phyloP scores from a whole-genome alignment of 805 yeast species.

The Diddensiella transvaalensis region DNA sequence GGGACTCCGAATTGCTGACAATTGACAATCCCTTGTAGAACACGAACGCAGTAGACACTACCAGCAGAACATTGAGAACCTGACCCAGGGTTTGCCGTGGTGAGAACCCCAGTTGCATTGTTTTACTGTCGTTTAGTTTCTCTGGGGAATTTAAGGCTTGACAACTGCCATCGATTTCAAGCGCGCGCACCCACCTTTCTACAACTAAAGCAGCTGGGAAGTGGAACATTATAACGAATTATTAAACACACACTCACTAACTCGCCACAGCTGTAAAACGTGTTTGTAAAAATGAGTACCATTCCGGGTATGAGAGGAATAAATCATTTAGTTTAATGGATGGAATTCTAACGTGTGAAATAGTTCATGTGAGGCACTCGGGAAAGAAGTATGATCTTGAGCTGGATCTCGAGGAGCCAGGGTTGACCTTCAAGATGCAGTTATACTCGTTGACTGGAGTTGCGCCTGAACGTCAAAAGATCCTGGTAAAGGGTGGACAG shows the following conservation, averaged over 20 bases:
- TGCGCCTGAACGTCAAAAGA: slow-evolving; percentile 87
- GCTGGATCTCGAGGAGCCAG: slow-evolving; percentile 53
- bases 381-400: slow-evolving; percentile 62
- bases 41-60: slow-evolving; percentile 84
- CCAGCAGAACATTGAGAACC: slow-evolving; percentile 68
- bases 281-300: slow-evolving; percentile 3
- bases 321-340: not conserved
- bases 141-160: too few species aligned
- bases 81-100: slow-evolving; percentile 37
- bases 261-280: too few species aligned
- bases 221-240: too few species aligned
- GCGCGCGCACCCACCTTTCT: too few species aligned
- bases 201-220: too few species aligned
- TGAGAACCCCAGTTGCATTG: slow-evolving; percentile 15
- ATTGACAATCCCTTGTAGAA: slow-evolving; percentile 83
- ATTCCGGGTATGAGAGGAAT: slow-evolving; percentile 10
- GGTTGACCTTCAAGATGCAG: slow-evolving; percentile 60
- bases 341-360: not conserved
- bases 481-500: slow-evolving; percentile 85
- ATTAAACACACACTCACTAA: too few species aligned
- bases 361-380: slow-evolving; percentile 54
- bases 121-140: not conserved
- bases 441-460: slow-evolving; percentile 73
- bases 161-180: too few species aligned
- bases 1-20: slow-evolving; percentile 79